Evolutionary conservation across 192 early-diverging fungal species (phyloP).

Genomic region (Coemansia sp.): DNA sequence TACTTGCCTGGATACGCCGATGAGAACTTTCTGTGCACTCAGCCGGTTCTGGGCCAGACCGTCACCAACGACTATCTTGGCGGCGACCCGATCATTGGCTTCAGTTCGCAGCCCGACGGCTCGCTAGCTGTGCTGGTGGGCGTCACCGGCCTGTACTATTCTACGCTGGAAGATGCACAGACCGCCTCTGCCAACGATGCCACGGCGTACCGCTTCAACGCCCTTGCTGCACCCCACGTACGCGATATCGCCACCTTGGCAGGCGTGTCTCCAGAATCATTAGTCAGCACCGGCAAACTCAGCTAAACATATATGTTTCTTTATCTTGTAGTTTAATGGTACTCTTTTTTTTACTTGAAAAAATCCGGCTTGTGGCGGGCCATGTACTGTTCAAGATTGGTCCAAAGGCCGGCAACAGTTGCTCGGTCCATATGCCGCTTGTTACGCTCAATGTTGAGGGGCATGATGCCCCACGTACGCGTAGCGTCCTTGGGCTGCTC

Average conservation of each 20-base stretch:
- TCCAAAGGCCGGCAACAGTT: slow-evolving; percentile 43
- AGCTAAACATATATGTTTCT: slow-evolving; percentile 5
- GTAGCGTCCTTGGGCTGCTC: slow-evolving; percentile 37
- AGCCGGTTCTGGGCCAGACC: slow-evolving; percentile 33
- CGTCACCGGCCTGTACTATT: slow-evolving; percentile 40
- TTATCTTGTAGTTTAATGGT: neutral
- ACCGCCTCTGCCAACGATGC: slow-evolving; percentile 26
- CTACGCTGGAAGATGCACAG: slow-evolving; percentile 19
- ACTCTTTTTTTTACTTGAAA: neutral
- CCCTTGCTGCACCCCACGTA: slow-evolving; percentile 23
- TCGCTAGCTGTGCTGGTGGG: slow-evolving; percentile 36
- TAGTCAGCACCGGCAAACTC: slow-evolving; percentile 19
- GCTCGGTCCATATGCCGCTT: slow-evolving; percentile 49
- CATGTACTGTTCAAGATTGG: slow-evolving; percentile 37
- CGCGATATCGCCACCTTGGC: slow-evolving; percentile 17
- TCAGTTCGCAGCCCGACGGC: slow-evolving; percentile 15
- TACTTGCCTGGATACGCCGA: slow-evolving; percentile 16
- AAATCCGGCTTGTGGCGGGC: slow-evolving; percentile 37
- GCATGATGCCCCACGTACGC: slow-evolving; percentile 24
- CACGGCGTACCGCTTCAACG: slow-evolving; percentile 39
- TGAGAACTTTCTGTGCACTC: slow-evolving; percentile 27
- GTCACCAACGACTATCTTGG: slow-evolving; percentile 34
- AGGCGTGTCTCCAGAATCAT: slow-evolving; percentile 13
- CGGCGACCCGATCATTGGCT: slow-evolving; percentile 47
- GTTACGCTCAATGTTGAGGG: slow-evolving; percentile 46